phyloP scores from a whole-genome alignment of 495 filamentous ascomycete genomes.

The Penicillium alfredii region DNA sequence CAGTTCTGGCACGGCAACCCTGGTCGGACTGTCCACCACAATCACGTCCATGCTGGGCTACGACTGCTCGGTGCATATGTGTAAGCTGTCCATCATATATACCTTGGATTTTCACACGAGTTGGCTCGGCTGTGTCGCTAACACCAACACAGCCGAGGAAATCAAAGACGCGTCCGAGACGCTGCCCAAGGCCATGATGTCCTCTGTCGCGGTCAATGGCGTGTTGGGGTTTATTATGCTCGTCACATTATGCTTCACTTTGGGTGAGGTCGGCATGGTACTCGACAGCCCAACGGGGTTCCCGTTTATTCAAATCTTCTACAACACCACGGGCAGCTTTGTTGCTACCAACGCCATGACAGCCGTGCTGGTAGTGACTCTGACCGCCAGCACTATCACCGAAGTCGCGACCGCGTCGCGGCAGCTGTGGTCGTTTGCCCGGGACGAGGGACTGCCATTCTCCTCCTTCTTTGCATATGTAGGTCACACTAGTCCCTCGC shows the following conservation, averaged over 20 bases:
- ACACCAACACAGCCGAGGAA: slow-evolving; percentile 43
- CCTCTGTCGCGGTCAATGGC: slow-evolving; percentile 44
- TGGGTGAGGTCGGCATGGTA: slow-evolving; percentile 45
- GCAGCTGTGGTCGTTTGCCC: slow-evolving; percentile 53
- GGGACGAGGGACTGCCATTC: slow-evolving; percentile 52
- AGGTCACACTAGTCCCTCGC: too few relatives aligned
- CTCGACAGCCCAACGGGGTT: slow-evolving; percentile 35
- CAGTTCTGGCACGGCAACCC: slow-evolving; percentile 44
- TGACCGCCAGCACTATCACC: slow-evolving; percentile 45
- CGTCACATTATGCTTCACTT: slow-evolving; percentile 47
- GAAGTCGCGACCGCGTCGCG: slow-evolving; percentile 52
- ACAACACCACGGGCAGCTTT: slow-evolving; percentile 40
- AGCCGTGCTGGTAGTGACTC: slow-evolving; percentile 43
- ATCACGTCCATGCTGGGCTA: slow-evolving; percentile 49
- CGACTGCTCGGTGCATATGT: slow-evolving; percentile 54
- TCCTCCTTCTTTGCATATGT: slow-evolving; percentile 46
- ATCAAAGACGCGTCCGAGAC: slow-evolving; percentile 50
- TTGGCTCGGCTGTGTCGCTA: too few relatives aligned
- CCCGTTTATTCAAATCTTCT: slow-evolving; percentile 52
- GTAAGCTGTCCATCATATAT: slow-evolving; percentile 19
- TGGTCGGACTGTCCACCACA: slow-evolving; percentile 50
- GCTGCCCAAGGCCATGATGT: slow-evolving; percentile 51
- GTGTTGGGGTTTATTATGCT: slow-evolving; percentile 47
- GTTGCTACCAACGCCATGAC: slow-evolving; percentile 46
- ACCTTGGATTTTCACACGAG: too few relatives aligned